phyloP scores from a whole-genome alignment of 1,284 basidiomycete genomes.

The Cryptococcus amylolentus region DNA sequence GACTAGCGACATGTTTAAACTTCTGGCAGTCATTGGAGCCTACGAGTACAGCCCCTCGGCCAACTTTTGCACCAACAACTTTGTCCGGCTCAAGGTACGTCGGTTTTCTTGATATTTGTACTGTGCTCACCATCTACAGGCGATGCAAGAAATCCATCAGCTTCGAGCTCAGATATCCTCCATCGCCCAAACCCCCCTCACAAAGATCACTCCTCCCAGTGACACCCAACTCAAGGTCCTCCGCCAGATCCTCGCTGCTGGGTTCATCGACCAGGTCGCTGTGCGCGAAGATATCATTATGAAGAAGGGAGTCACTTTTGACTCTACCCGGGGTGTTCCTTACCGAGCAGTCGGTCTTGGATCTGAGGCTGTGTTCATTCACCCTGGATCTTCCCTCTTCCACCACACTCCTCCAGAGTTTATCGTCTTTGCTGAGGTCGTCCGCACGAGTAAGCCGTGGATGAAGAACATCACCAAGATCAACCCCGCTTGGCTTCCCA shows the following conservation, averaged over 20 bases:
- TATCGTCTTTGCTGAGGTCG: slow-evolving; percentile 77
- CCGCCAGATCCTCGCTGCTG: slow-evolving; percentile 80
- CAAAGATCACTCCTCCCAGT: slow-evolving; percentile 66
- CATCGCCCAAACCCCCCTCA: slow-evolving; percentile 66
- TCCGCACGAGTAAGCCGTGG: slow-evolving; percentile 70
- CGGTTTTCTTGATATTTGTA: background rate
- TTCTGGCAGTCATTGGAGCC: slow-evolving; percentile 88
- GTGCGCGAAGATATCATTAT: slow-evolving; percentile 80
- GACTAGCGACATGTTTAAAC: slow-evolving; percentile 83
- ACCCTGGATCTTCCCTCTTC: slow-evolving; percentile 79
- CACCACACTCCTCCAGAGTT: slow-evolving; percentile 75
- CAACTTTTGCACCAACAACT: slow-evolving; percentile 82
- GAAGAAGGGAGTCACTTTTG: slow-evolving; percentile 58
- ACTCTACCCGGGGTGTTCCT: slow-evolving; percentile 72
- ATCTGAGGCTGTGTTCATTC: slow-evolving; percentile 84
- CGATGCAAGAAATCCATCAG: slow-evolving; percentile 99
- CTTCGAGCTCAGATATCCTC: slow-evolving; percentile 83
- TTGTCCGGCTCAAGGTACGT: slow-evolving; percentile 81
- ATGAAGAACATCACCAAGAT: slow-evolving; percentile 82
- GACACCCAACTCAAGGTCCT: slow-evolving; percentile 84
- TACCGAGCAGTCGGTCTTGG: slow-evolving; percentile 77
- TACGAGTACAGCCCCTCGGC: slow-evolving; percentile 84
- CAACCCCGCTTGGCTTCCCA: slow-evolving; percentile 84
- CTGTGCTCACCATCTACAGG: slow-evolving; percentile 55
- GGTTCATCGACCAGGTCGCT: slow-evolving; percentile 94